phyloP scores from a whole-genome alignment of 2,329 filamentous ascomycete species.

The Dactylellina haptotyla region DNA sequence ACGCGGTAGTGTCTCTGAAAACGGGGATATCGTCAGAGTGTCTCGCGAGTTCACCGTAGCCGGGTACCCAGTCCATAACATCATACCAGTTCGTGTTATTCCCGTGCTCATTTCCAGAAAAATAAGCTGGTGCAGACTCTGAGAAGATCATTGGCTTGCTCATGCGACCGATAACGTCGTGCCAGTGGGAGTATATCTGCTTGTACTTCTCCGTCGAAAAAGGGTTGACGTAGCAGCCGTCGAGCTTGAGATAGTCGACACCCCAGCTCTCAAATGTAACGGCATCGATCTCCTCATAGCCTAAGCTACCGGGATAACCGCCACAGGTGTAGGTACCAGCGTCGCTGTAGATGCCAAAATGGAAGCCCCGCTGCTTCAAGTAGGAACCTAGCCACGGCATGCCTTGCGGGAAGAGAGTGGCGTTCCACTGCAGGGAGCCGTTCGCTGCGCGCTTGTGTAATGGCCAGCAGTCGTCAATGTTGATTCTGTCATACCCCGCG shows the following conservation, averaged over 20 bases:
- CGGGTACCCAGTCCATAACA: slow-evolving; percentile 64
- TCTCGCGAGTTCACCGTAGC: slow-evolving; percentile 63
- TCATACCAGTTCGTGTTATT: slow-evolving; percentile 64
- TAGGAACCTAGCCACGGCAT: slow-evolving; percentile 63
- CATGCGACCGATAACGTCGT: slow-evolving; percentile 61
- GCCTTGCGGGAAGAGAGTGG: slow-evolving; percentile 63
- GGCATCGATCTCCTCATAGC: slow-evolving; percentile 63
- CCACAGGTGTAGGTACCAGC: slow-evolving; percentile 64
- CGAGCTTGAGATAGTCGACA: slow-evolving; percentile 62
- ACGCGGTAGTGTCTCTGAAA: slow-evolving; percentile 62
- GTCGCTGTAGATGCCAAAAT: slow-evolving; percentile 65
- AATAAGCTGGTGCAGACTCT: slow-evolving; percentile 65
- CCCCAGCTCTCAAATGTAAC: slow-evolving; percentile 62
- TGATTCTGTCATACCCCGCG: slow-evolving; percentile 59
- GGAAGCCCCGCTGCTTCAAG: slow-evolving; percentile 62
- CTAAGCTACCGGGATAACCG: slow-evolving; percentile 62
- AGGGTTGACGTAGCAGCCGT: slow-evolving; percentile 62
- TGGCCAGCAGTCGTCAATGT: slow-evolving; percentile 66
- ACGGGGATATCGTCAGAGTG: slow-evolving; percentile 64
- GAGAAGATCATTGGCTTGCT: slow-evolving; percentile 63
- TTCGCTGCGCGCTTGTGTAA: slow-evolving; percentile 60
- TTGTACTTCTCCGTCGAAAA: slow-evolving; percentile 21
- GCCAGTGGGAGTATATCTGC: slow-evolving; percentile 63
- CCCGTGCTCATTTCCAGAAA: slow-evolving; percentile 57
- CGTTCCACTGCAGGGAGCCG: slow-evolving; percentile 63